Percentiles rank a stretch among this genome's conserved stretches.
phyloP scores from a whole-genome alignment of 257 asterid genomes.

The Fraxinus cuspidata region DNA sequence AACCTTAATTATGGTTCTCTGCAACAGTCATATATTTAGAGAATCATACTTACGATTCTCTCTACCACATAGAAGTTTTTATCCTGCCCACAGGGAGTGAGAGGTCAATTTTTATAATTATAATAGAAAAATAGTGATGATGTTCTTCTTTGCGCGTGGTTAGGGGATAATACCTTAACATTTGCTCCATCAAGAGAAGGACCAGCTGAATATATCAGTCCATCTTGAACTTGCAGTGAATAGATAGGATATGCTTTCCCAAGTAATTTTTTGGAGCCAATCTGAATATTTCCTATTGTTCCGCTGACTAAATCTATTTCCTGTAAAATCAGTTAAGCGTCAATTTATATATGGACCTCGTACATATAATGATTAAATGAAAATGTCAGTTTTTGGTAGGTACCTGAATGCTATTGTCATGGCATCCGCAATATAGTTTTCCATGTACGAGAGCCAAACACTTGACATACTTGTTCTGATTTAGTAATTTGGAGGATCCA shows the following conservation, averaged over 20 bases:
- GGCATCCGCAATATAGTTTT: constrained; percentile 78
- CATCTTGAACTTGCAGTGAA: constrained; percentile 66
- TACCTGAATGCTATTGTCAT: constrained; percentile 87
- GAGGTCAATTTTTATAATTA: too few relatives aligned
- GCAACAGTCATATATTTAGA: too few relatives aligned
- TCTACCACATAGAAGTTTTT: too few relatives aligned
- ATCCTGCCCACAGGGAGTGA: too few relatives aligned
- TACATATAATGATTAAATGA: neutral
- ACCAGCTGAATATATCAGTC: constrained; percentile 61
- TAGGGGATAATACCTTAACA: constrained; percentile 55
- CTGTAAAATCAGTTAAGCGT: constrained; percentile 31
- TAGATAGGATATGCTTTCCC: constrained; percentile 63
- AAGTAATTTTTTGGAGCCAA: constrained; percentile 64
- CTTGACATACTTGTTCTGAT: constrained; percentile 61
- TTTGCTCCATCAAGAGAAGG: constrained; percentile 65
- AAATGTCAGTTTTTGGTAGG: constrained; percentile 15
- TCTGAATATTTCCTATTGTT: constrained; percentile 64
- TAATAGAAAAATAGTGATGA: neutral
- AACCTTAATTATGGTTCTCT: too few relatives aligned
- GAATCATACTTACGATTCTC: too few relatives aligned
- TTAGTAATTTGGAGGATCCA: constrained; percentile 59
- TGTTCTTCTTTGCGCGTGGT: neutral
- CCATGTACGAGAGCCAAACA: constrained; percentile 65
- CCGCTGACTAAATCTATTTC: constrained; percentile 75
- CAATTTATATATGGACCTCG: neutral